phyloP scores from a whole-genome alignment of 345 rosid genomes.

The Gossypium ekmanianum region DNA sequence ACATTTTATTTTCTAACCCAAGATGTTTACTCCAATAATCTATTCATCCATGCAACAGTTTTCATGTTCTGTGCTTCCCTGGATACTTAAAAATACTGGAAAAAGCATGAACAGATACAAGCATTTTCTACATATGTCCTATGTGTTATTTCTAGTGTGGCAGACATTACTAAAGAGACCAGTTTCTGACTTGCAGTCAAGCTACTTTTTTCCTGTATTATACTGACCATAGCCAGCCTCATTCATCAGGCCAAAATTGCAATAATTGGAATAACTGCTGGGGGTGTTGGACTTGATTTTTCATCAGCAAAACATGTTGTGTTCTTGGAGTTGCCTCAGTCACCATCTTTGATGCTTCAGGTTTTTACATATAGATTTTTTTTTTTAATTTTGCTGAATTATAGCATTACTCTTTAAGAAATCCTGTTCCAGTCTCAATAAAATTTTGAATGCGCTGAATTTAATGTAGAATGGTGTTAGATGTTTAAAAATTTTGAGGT shows the following conservation, averaged over 20 bases:
- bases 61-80: background rate
- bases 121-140: background rate
- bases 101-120: background rate
- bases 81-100: background rate
- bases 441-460: background rate
- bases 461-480: background rate
- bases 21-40: background rate
- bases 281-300: slow-evolving; percentile 93
- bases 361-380: slow-evolving; percentile 25
- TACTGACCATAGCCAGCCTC: background rate
- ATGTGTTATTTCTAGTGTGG: background rate
- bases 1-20: background rate
- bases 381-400: background rate
- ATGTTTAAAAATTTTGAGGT: background rate
- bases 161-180: background rate
- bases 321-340: slow-evolving; percentile 86
- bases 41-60: background rate
- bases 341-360: slow-evolving; percentile 92
- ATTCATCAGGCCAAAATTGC: slow-evolving; percentile 70
- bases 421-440: background rate
- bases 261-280: slow-evolving; percentile 86
- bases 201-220: background rate
- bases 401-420: background rate
- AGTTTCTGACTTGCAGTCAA: background rate
- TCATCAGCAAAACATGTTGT: slow-evolving; percentile 87